Base-by-base conservation (phyloP, 2,329 filamentous ascomycete genomes). In the Chaetomium sp. region DNA sequence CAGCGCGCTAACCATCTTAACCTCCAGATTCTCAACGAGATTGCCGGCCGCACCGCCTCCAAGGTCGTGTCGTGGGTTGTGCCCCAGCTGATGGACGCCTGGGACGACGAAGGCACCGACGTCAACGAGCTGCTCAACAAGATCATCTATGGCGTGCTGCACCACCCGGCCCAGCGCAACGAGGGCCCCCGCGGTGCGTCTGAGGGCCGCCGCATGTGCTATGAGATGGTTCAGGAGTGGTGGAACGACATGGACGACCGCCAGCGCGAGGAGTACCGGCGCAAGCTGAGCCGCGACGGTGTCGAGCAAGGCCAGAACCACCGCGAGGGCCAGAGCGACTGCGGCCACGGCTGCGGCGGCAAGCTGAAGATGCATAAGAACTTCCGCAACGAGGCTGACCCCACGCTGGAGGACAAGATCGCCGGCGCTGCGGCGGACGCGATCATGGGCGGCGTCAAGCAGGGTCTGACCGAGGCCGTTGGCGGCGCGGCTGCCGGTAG, bases 71-170 rank as follows among this genome's bases (percentile, higher is more conserved):
- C 81, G 55, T 96, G 91, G 89, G 86, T 86, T 27, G 89, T 96
- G 11, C 92, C 92, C 7, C 90, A 95, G 70, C 75, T 96, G 59
- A 94, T 96, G 75, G 76, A 88, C 38, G 88, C 86, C 65, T 95
- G 91, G 84, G 91, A 96, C 65, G 80, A 96, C 62, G 84, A 92
- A 42, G 68, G 73, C 54, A 75, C 79, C 55, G 88, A 95, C 64
- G 74, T 89, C 42, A 78, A 88, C 59, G 79, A 82, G 55, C 84
- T 86, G 2, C 76, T 94, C 62, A 81, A 86, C 67, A 84, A 86
- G 59, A 91, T 96, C 70, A 84, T 95, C 66, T 73, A 82, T 49
- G 91, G 89, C 58, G 85, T 96, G 38, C 82, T 96, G 70, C 89
- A 96, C 66, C 91, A 96, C 71, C 92, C 91, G 2, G 89, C 90